Base-by-base conservation (phyloP, 345 rosid genomes). In the Melaleuca alternifolia region DNA sequence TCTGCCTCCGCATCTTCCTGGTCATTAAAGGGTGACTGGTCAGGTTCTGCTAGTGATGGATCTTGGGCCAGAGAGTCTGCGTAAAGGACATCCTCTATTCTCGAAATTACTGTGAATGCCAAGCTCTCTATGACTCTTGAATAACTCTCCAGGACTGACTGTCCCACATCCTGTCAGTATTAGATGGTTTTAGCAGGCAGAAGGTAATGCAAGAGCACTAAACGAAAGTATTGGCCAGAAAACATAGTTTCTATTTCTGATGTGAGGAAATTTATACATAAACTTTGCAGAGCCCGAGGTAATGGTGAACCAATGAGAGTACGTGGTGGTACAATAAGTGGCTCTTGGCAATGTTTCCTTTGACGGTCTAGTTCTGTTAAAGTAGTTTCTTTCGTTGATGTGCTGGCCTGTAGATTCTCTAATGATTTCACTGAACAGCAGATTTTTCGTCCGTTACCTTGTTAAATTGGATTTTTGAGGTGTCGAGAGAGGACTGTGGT, bases 81-180 rank as follows among this genome's bases (percentile, higher is more conserved):
- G 7, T 92, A 89, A n/a, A 96, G 93, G 86, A 97, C 98, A 54
- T 97, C 99, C 59, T 97, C 99, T 53, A 97, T 94, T 87, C 96
- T 93, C 0, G 99, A 95, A 92, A 93, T 76, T 33, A 96, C 93
- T 4, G 95, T 94, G 91, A 54, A 92, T 5, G 99, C 99, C 91
- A 96, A 90, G 92, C 96, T 97, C 87, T 97, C 99, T 89, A 97
- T 92, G 82, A 94, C 91, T 91, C 99, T 94, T 4, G 99, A 97
- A 88, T 96, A 97, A 93, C 99, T 97, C 90, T 96, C 99, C 59
- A 97, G 93, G 44, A 97, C 92, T 2, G 99, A 96, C 86, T 94
- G 98, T 26, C 99, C 99, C 7, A 96, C 92, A 83, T 97, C 99
- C 99, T 97, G 92, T 52, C 48, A 11, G 52, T 28, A 4, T 83